A percentile compares a stretch with the other conserved stretches of the same genome.
Conservation (phyloP, 495 filamentous ascomycete species). For the Aspergillus egyptiacus region DNA sequence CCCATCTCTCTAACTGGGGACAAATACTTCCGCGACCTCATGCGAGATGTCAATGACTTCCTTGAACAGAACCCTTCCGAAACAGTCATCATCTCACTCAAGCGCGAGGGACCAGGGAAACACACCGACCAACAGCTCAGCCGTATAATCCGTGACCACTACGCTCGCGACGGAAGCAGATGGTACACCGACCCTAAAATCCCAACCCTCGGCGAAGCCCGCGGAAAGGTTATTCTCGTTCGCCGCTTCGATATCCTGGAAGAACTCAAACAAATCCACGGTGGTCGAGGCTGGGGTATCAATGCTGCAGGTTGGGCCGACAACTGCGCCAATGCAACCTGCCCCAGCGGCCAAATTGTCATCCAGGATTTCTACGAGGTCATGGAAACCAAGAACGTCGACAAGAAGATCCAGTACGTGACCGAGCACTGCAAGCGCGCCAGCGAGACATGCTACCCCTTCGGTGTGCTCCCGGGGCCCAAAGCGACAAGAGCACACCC, state of each 20-base stretch:
- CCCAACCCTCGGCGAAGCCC: slow-evolving; percentile 71
- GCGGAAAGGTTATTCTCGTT: slow-evolving; percentile 80
- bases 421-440: slow-evolving; percentile 71
- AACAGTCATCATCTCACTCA: slow-evolving; percentile 78
- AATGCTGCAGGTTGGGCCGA: slow-evolving; percentile 82
- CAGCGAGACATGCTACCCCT: slow-evolving; percentile 43
- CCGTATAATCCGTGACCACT: slow-evolving; percentile 63
- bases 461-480: slow-evolving; percentile 28
- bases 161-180: slow-evolving; percentile 52
- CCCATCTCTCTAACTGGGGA: slow-evolving; percentile 64
- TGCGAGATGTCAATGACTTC: slow-evolving; percentile 66
- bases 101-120: slow-evolving; percentile 79
- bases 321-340: slow-evolving; percentile 72
- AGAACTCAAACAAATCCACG: slow-evolving; percentile 51
- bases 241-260: slow-evolving; percentile 71
- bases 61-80: slow-evolving; percentile 73
- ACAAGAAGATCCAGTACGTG: slow-evolving; percentile 70
- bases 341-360: slow-evolving; percentile 67
- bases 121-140: slow-evolving; percentile 76
- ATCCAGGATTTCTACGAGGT: slow-evolving; percentile 98
- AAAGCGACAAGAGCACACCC: slow-evolving; percentile 45
- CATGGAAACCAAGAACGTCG: slow-evolving; percentile 63
- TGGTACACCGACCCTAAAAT: slow-evolving; percentile 82
- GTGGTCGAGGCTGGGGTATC: slow-evolving; percentile 68
- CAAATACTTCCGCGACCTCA: slow-evolving; percentile 69